phyloP scores from a whole-genome alignment of 139 green algal species.

The Micromonas commoda region DNA sequence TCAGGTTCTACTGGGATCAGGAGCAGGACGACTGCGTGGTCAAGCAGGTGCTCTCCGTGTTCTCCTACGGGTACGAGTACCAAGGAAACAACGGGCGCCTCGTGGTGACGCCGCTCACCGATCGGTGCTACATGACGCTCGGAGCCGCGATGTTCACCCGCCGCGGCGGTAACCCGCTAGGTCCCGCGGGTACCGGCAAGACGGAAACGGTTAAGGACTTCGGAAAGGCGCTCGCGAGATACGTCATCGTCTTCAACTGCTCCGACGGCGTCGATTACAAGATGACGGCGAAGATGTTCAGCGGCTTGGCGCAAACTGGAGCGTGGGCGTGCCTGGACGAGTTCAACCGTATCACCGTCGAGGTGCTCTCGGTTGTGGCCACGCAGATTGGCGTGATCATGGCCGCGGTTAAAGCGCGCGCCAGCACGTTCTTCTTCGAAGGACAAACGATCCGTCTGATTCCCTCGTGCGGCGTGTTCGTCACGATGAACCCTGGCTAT shows the following conservation, averaged over 20 bases:
- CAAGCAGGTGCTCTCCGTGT: conserved; percentile 67
- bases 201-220: conserved; percentile 75
- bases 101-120: conserved; percentile 48
- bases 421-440: conserved; percentile 65
- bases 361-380: conserved; percentile 76
- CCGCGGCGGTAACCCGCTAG: conserved; percentile 64
- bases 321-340: conserved; percentile 80
- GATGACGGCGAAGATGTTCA: conserved; percentile 81
- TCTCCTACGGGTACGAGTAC: conserved; percentile 78
- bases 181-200: conserved; percentile 71
- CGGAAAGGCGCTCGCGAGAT: conserved; percentile 68
- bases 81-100: conserved; percentile 48
- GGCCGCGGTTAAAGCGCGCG: conserved; percentile 74
- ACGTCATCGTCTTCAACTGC: conserved; percentile 85
- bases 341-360: conserved; percentile 84
- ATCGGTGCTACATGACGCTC: conserved; percentile 77
- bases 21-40: conserved; percentile 71
- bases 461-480: conserved; percentile 71
- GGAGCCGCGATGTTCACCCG: conserved; percentile 67
- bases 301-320: conserved; percentile 67
- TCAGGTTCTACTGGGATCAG: conserved; percentile 77
- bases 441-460: conserved; percentile 73
- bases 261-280: conserved; percentile 76
- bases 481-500: conserved; percentile 86
- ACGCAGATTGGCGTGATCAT: conserved; percentile 72